Percentiles rank a stretch among this genome's conserved stretches.
Evolutionary conservation across 2,329 filamentous ascomycete species (phyloP).

Genomic region (Pestalotiopsis fici): DNA sequence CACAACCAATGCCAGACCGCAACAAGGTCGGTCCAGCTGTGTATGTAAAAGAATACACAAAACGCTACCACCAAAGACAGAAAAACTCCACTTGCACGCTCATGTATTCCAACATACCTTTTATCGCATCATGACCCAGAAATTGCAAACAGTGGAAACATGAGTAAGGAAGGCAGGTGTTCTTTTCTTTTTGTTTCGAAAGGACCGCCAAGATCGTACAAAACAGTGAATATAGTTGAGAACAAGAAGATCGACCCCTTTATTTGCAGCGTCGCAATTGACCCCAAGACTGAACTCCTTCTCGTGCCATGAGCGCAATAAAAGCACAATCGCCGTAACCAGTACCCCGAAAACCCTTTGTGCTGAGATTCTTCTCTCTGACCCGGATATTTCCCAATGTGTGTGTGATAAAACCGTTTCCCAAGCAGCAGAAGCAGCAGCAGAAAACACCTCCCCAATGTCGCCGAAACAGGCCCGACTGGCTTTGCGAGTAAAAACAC

Average conservation of each 20-base stretch:
- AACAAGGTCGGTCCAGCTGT: background rate
- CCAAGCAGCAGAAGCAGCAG: conserved; percentile 14
- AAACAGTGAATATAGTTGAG: conserved; percentile 13
- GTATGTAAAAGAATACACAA: background rate
- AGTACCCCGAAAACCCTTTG: conserved; percentile 25
- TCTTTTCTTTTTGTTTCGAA: background rate
- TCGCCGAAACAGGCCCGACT: conserved; percentile 23
- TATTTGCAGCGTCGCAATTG: conserved; percentile 30
- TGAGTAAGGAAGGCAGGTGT: background rate
- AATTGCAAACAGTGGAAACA: background rate
- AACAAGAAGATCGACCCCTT: conserved; percentile 25
- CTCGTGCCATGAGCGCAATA: conserved; percentile 23
- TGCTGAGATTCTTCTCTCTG: conserved; percentile 28
- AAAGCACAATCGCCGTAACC: conserved; percentile 27
- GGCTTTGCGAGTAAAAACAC: conserved; percentile 27
- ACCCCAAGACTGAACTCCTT: conserved; percentile 35
- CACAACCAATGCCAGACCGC: background rate
- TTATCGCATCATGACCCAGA: background rate
- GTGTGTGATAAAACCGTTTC: conserved; percentile 17
- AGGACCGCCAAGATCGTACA: conserved; percentile 7
- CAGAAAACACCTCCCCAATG: conserved; percentile 21
- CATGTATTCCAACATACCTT: background rate
- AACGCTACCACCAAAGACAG: background rate
- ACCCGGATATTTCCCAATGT: conserved; percentile 31
- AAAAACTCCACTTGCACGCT: background rate